Base-by-base conservation (phyloP, 306 rosid genomes). In the Oemleria cerasiformis region DNA sequence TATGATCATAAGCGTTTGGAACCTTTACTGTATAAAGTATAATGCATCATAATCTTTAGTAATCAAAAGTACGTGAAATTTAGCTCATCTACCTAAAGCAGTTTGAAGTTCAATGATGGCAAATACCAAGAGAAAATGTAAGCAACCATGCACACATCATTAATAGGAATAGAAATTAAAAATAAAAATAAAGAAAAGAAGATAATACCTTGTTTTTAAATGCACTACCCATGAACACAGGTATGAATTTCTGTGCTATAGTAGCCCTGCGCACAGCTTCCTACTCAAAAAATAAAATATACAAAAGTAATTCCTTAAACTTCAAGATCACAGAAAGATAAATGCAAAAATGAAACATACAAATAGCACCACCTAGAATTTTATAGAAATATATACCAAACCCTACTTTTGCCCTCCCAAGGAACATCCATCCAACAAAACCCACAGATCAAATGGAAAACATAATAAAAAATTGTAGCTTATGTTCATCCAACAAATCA, bases 161-260 rank as follows among this genome's bases (percentile, higher is more conserved):
- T 67, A 8, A 51, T 63, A 68, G 45, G 34, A 63, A 69, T 39
- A 56, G 14, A 11, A 8, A 15, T 57, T 56, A 5, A 6, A 58
- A 39, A 57, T 41, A 9, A 42, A 67, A 48, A 36, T 15, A 53
- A 48, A 60, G 17, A 34, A 21, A 9, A 50, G 10, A 48, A 10
- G 34, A 48, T 42, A 30, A 48, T 89, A 91, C 99, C 99, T 94
- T 94, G 82, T 94, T 94, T 78, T 94, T 94, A 80, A 89, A 89
- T 62, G 97, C 97, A 80, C 99, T 94, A 30, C 99, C 99, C 99
- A 94, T 94, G 84, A 94, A 91, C 70, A 94, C 96, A 25, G 99
- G 99, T 41, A 94, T 77, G 63, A 94, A 94, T 83, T 91, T 94
- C 81, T 71, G 80, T 49, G 96, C 90, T 25, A 91, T 11, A 62